Base-by-base conservation (phyloP, 805 yeast species). In the Teunomyces stri region DNA sequence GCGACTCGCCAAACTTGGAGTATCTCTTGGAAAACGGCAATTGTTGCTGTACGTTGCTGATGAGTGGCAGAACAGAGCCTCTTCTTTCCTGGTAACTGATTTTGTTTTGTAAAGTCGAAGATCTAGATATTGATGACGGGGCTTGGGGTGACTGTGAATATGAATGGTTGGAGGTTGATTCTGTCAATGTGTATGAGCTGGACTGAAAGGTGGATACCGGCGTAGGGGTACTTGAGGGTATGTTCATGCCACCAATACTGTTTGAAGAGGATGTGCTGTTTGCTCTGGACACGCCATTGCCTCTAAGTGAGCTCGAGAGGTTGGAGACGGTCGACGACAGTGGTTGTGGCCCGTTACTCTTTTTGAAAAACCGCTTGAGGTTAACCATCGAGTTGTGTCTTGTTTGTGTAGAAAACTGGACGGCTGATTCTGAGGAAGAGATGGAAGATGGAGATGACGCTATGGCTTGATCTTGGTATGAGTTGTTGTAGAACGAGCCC, bases 351-450 rank as follows among this genome's bases (percentile, higher is more conserved):
- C 59, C 51, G 21, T 59, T 52, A 18, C 59, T 54, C 68, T 76
- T 70, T 63, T 81, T 84, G 71, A 87, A 87, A 58, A 87, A 86
- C 42, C 89, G 71, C 58, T 86, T 82, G 57, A 87, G 65, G 61
- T 86, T 87, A 13, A 87, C 90, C 84, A 87, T 85, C 6, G 91
- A 85, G 39, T 87, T 82, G 63, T 86, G 91, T 51, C 86, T 76
- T 2, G 86, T 69, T 43, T 68, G 71, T 9, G 77, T 66, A 2
- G 76, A 35, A 45, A 43, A 44, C 10, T 50, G 51, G 25, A 36
- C 44, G 6, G 30, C 40, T 18, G 58, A 53, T 22, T 43, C 47
- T 42, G 59, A 56, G 51, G 80, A 62, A 4, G 57, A 53, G 34
- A 51, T 44, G 15, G 57, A 53, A 27, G 68, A 61, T 34, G 69